Conservation (phyloP, 2,329 filamentous ascomycete species). For the Reticulascus tulasneorum region DNA sequence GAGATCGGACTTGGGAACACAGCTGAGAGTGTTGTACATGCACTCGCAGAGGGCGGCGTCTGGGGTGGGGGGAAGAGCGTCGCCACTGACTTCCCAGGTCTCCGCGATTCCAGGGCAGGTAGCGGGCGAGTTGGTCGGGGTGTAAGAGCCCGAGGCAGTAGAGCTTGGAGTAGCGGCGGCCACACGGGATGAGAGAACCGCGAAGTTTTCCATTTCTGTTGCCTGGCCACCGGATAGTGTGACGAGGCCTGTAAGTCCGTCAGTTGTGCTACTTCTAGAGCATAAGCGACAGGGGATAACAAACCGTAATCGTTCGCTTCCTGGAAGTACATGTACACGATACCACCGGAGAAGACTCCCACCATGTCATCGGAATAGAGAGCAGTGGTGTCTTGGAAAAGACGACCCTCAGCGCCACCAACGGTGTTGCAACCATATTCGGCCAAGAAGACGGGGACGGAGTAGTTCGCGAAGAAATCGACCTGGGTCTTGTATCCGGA, state of each 20-base stretch:
- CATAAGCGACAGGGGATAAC: not conserved
- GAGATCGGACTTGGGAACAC: constrained; percentile 59
- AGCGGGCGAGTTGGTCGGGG: constrained; percentile 64
- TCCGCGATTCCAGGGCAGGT: constrained; percentile 64
- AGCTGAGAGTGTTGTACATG: constrained; percentile 73
- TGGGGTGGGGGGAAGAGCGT: constrained; percentile 74
- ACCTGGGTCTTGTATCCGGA: constrained; percentile 84
- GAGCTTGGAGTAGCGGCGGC: constrained; percentile 62
- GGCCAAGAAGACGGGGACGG: constrained; percentile 94
- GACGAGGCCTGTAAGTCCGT: constrained; percentile 57
- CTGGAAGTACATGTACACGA: constrained; percentile 98
- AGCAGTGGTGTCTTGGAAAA: constrained; percentile 79
- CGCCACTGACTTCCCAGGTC: constrained; percentile 65
- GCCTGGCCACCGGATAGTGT: constrained; percentile 53
- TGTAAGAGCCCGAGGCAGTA: constrained; percentile 66
- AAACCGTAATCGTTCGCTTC: constrained; percentile 82
- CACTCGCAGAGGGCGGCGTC: constrained; percentile 78
- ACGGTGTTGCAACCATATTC: constrained; percentile 92
- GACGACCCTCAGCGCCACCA: constrained; percentile 58
- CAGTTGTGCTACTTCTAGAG: constrained; percentile 9
- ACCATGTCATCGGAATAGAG: constrained; percentile 82
- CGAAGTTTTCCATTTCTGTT: constrained; percentile 70
- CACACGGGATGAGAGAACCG: constrained; percentile 66
- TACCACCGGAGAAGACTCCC: constrained; percentile 85
- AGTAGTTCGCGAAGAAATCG: constrained; percentile 82